phyloP scores from a whole-genome alignment of 148 eudicot genomes.

The Dysphania ambrosioides region DNA sequence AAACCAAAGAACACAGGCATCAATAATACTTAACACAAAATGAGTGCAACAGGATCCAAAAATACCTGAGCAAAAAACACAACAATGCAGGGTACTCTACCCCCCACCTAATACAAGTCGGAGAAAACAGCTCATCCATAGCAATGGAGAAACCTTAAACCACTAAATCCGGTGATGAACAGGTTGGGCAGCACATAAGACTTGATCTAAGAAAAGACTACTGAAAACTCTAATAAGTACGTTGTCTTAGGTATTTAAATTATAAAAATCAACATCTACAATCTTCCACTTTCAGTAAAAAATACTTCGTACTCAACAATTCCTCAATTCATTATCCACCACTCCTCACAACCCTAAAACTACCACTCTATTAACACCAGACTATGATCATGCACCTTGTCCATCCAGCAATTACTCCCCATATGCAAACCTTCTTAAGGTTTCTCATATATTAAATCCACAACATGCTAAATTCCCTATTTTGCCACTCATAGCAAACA shows the following conservation, averaged over 20 bases:
- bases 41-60: not conserved
- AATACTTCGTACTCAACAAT: not conserved
- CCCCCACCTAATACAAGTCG: too few species aligned
- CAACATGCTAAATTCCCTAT: not conserved
- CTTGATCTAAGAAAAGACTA: not conserved
- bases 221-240: not conserved
- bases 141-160: too few species aligned
- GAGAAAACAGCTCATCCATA: too few species aligned
- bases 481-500: not conserved
- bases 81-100: too few species aligned
- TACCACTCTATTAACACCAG: not conserved
- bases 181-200: too few species aligned
- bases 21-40: not conserved
- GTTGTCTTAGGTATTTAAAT: too few species aligned
- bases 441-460: not conserved
- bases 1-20: constrained; percentile 1
- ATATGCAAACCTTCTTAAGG: not conserved
- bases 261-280: too few species aligned
- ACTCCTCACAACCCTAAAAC: not conserved
- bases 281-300: not conserved
- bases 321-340: not conserved
- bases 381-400: not conserved
- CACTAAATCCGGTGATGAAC: too few species aligned
- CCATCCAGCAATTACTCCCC: not conserved
- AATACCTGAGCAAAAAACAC: not conserved